These are phyloP conservation scores for Mycocentrospora acerina DNA, from an alignment of 2,329 filamentous ascomycete genomes.

Conservation along the genomic window DNA sequence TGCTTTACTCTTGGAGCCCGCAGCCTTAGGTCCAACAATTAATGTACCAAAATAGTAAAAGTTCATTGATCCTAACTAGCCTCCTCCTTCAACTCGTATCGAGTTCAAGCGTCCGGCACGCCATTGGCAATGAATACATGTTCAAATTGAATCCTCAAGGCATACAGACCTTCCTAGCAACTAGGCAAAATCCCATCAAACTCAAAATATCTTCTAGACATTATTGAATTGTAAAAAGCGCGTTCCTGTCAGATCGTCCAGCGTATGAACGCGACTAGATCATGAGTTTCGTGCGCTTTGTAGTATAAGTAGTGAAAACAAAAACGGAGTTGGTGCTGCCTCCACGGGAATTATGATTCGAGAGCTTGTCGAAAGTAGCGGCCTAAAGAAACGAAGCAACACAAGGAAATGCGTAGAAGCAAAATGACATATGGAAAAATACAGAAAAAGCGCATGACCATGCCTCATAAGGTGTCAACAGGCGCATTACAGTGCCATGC, in stretches of 20 bases:
- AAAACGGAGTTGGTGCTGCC: slow-evolving; percentile 5
- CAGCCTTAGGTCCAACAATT: no score
- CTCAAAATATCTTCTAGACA: slow-evolving; percentile 28
- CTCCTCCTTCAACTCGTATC: no score
- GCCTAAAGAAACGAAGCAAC: slow-evolving; percentile 11
- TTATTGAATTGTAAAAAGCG: slow-evolving; percentile 20
- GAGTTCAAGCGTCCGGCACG: no score
- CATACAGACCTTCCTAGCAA: slow-evolving; percentile 13
- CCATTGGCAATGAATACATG: no score
- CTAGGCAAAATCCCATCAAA: slow-evolving; percentile 13
- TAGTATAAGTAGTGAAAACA: slow-evolving; percentile 23
- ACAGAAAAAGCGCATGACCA: slow-evolving; percentile 18
- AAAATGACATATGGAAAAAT: slow-evolving; percentile 10
- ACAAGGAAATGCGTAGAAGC: slow-evolving; percentile 10
- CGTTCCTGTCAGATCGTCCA: not conserved
- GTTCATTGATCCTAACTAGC: no score
- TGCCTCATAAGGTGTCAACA: slow-evolving; percentile 26
- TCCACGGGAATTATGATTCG: not conserved
- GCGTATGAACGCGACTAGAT: no score
- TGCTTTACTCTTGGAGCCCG: no score
- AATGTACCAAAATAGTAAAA: no score
- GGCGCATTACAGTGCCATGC: slow-evolving; percentile 43
- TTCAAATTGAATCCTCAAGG: no score
- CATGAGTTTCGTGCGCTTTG: slow-evolving; percentile 1
- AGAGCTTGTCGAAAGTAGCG: slow-evolving; percentile 4